Base-by-base conservation (phyloP, 305 asterid genomes). In the Striga hermonthica region DNA sequence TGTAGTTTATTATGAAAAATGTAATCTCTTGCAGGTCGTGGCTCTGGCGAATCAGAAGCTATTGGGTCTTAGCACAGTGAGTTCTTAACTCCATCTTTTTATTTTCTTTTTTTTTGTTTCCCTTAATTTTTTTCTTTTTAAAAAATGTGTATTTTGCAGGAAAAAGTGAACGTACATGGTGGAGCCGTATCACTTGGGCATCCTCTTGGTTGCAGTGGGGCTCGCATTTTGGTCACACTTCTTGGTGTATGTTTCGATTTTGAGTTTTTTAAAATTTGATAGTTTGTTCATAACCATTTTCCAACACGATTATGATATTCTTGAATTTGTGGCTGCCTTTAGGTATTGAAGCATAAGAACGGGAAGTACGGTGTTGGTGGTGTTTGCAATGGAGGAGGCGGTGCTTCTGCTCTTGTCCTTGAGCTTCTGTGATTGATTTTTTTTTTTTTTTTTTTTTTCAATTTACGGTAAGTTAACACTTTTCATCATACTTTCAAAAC, bases 191-290 rank as follows among this genome's bases (percentile, higher is more conserved):
- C 97, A 37, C 79, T 93, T 69, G 98, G 98, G 28, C 98, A 93
- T 71, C 98, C 98, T 68, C 92, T 93, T 6, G 98, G 98, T 44
- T 93, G 98, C 81, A 93, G 98, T 81, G 98, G 98, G 61, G 98
- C 98, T 55, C 97, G 98, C 70, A 86, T 93, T 72, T 75, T 93
- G 82, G 95, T 86, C 72, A 82, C 98, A 53, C 97, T 93, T 68
- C 73, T 93, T 77, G 98, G 98, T 94, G 98, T 93, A 86, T 41
- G 82, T 60, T 70, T 68, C 52, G 16, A 39, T 64, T 59, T 59
- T 4, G 22, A 12, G 36, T 9, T 54, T 4, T 22, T 48, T 14
- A n/a, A 48, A 48, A 4, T 35, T 52, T 63, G 16, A 14, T 14
- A 8, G n/a, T 22, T 58, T 2, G 7, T 34, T 35, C 14, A 45